Base-by-base conservation (phyloP, 441 rosid genomes). In the Euphorbia schlechtendalii region DNA sequence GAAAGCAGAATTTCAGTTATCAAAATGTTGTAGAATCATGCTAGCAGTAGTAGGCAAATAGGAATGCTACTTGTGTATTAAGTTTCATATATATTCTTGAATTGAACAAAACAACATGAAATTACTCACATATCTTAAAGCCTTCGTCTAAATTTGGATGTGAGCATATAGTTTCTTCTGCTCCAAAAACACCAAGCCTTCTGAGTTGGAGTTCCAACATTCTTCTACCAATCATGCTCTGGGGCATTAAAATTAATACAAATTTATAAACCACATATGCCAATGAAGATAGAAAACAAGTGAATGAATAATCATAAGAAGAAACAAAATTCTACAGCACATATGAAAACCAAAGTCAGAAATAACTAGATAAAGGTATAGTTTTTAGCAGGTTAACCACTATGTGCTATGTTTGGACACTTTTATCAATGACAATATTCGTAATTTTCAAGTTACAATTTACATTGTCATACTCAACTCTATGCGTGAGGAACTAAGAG, bases 191-290 rank as follows among this genome's bases (percentile, higher is more conserved):
- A 53, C 97, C 99, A 59, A 95, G 80, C 80, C 96, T 85, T 71
- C 88, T 83, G 61, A 95, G 97, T 72, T 95, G 99, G 78, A 83
- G 65, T 75, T 91, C 97, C 72, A 95, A 63, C 87, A 88, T 83
- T 78, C 79, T 85, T 74, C 97, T 84, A 71, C 87, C 97, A 70
- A 95, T 85, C 96, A 89, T 87, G 87, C 98, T 95, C 98, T 95
- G 86, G 78, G 72, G 58, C 51, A 70, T 74, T 52, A 56, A 59
- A 53, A 59, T 51, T 63, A 24, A 63, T 59, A 66, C 18, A 58
- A 25, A 59, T 64, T 66, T 17, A 51, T 53, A 54, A 57, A 65
- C 59, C 21, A 58, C 11, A 61, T 25, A 17, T 21, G 14, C 48
- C 15, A 59, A 22, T 14, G 25, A 64, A 25, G 40, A 38, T 30